A percentile compares a stretch with the other conserved stretches of the same genome.
These are phyloP conservation scores for Piper betle DNA, from an alignment of 164 flowering plant species.

Conservation along the genomic window DNA sequence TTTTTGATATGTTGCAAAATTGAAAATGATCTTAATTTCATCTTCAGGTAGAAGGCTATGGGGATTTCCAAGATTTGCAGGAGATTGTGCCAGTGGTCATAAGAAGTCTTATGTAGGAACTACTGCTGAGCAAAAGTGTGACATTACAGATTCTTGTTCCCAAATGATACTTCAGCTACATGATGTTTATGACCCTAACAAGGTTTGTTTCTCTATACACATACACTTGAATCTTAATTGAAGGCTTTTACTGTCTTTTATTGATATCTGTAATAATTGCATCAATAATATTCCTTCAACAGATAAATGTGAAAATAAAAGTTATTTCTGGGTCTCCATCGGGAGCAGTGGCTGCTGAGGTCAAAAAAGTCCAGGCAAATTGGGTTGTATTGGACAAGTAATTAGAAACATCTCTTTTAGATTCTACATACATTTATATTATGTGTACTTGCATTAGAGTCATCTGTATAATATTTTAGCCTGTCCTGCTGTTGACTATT, in stretches of 20 bases:
- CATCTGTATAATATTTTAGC: neutral
- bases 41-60: constrained; percentile 64
- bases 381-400: constrained; percentile 99
- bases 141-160: constrained; percentile 82
- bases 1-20: neutral
- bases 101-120: constrained; percentile 41
- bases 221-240: neutral
- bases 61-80: constrained; percentile 91
- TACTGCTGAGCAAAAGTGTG: constrained; percentile 56
- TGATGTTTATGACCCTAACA: constrained; percentile 88
- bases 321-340: constrained; percentile 67
- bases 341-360: constrained; percentile 94
- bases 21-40: neutral
- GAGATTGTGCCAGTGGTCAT: constrained; percentile 90
- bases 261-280: neutral
- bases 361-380: constrained; percentile 57
- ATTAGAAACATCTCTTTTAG: constrained; percentile 1
- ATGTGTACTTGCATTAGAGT: neutral
- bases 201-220: constrained; percentile 25
- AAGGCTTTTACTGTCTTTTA: neutral
- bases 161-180: constrained; percentile 97
- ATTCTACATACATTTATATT: neutral
- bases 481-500: neutral
- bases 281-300: constrained; percentile 2
- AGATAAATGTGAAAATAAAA: constrained; percentile 88